phyloP scores from a whole-genome alignment of 768 basidiomycete genomes.

The Zangia roseola region DNA sequence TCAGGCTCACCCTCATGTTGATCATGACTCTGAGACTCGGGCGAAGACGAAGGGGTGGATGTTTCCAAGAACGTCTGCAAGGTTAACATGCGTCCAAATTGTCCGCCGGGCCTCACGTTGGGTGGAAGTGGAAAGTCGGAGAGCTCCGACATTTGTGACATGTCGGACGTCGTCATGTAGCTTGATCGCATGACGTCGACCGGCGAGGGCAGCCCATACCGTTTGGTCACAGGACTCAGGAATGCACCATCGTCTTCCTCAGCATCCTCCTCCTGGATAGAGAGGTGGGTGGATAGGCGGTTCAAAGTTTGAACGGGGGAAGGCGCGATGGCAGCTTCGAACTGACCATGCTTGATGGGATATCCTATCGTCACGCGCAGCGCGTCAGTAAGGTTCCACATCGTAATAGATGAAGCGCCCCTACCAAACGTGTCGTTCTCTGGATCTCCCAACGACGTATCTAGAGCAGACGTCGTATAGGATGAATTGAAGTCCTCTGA shows the following conservation, averaged over 20 bases:
- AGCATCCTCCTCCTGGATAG: slow-evolving; percentile 11
- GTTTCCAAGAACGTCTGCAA: slow-evolving; percentile 45
- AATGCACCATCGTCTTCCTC: slow-evolving; percentile 6
- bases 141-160: slow-evolving; percentile 66
- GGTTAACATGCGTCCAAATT: slow-evolving; percentile 39
- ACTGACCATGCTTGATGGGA: slow-evolving; percentile 21
- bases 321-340: slow-evolving; percentile 15
- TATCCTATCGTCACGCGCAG: slow-evolving; percentile 10
- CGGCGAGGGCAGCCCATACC: slow-evolving; percentile 24
- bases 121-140: slow-evolving; percentile 76
- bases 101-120: slow-evolving; percentile 16
- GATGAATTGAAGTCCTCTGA: slow-evolving; percentile 29
- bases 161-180: slow-evolving; percentile 57
- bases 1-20: background rate
- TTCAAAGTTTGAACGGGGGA: slow-evolving; percentile 8
- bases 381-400: background rate
- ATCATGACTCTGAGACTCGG: background rate
- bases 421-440: slow-evolving; percentile 35
- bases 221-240: slow-evolving; percentile 16
- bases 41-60: background rate
- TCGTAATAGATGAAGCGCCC: background rate
- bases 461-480: slow-evolving; percentile 21
- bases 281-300: slow-evolving; percentile 23
- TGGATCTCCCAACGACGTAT: slow-evolving; percentile 3
- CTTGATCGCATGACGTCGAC: slow-evolving; percentile 46